A percentile compares a stretch with the other conserved stretches of the same genome.
phyloP scores from a whole-genome alignment of 495 filamentous ascomycete species.

The Penicillium coffeae region DNA sequence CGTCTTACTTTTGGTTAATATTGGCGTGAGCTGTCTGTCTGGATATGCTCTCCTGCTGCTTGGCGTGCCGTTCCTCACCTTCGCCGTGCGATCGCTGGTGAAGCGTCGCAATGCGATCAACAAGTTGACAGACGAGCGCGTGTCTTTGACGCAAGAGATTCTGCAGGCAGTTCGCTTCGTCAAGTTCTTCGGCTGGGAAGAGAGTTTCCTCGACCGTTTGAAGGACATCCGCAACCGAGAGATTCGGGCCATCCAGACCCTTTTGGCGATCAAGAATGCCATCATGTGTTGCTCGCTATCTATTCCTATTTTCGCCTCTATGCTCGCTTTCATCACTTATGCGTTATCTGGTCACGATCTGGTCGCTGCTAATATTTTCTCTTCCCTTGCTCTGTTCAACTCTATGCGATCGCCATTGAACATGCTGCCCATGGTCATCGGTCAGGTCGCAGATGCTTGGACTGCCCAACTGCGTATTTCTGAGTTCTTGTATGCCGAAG shows the following conservation, averaged over 20 bases:
- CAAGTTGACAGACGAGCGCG: slow-evolving; percentile 86
- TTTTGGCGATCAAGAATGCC: slow-evolving; percentile 77
- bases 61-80: slow-evolving; percentile 68
- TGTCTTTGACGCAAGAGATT: slow-evolving; percentile 90
- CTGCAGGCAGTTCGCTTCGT: slow-evolving; percentile 87
- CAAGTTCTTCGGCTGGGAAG: slow-evolving; percentile 96
- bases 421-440: slow-evolving; percentile 80
- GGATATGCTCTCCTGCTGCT: slow-evolving; percentile 81
- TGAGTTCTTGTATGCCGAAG: slow-evolving; percentile 81
- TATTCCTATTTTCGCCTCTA: slow-evolving; percentile 86
- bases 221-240: slow-evolving; percentile 67
- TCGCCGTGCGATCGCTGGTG: slow-evolving; percentile 69
- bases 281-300: slow-evolving; percentile 77
- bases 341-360: slow-evolving; percentile 69
- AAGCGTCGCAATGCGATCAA: slow-evolving; percentile 72
- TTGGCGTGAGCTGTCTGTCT: slow-evolving; percentile 82
- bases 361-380: slow-evolving; percentile 77
- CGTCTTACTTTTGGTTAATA: slow-evolving; percentile 73
- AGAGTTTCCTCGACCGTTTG: slow-evolving; percentile 74
- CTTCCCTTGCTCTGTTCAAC: slow-evolving; percentile 90
- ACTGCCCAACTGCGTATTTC: slow-evolving; percentile 79
- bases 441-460: slow-evolving; percentile 84
- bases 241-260: slow-evolving; percentile 70
- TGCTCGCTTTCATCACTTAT: slow-evolving; percentile 93
- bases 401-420: slow-evolving; percentile 85